A percentile compares a stretch with the other conserved stretches of the same genome.
Conservation (phyloP, 352 stramenopile species). For the Phytopythium delawarense region DNA sequence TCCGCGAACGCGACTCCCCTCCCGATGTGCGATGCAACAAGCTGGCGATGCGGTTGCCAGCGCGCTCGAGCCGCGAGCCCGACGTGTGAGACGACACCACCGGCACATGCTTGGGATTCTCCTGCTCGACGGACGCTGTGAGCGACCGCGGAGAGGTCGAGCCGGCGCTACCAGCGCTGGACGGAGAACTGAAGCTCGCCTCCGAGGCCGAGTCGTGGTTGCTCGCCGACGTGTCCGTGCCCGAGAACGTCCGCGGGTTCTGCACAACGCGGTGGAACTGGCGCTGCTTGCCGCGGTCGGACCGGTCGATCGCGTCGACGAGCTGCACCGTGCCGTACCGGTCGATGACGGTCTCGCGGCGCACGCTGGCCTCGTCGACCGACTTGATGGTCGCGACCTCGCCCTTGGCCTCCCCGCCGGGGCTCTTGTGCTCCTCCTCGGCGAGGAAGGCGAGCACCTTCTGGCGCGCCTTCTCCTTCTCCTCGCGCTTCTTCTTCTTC, state of each 20-base stretch:
- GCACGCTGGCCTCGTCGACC: slow-evolving; percentile 42
- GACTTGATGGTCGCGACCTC: slow-evolving; percentile 40
- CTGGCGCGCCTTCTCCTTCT: slow-evolving; percentile 38
- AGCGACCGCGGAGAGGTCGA: slow-evolving; percentile 26
- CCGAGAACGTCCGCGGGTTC: not conserved
- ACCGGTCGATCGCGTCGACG: slow-evolving; percentile 41
- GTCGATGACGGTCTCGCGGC: slow-evolving; percentile 43
- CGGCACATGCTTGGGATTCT: slow-evolving; percentile 20
- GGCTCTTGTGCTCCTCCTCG: slow-evolving; percentile 25
- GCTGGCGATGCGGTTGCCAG: slow-evolving; percentile 26
- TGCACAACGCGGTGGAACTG: slow-evolving; percentile 17
- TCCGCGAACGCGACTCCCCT: not conserved
- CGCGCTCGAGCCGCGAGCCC: slow-evolving; percentile 11
- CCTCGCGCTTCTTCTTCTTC: slow-evolving; percentile 41
- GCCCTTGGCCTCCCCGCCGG: slow-evolving; percentile 9
- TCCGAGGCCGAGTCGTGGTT: slow-evolving; percentile 6
- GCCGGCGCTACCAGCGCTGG: slow-evolving; percentile 2
- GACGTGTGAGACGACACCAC: slow-evolving; percentile 9
- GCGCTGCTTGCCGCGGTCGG: slow-evolving; percentile 17
- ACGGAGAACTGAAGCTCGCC: slow-evolving; percentile 8
- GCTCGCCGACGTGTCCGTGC: slow-evolving; percentile 3
- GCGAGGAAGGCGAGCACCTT: slow-evolving; percentile 43
- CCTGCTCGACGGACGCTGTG: slow-evolving; percentile 17
- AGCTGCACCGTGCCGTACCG: slow-evolving; percentile 49
- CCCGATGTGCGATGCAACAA: slow-evolving; percentile 25